phyloP scores from a whole-genome alignment of 2,329 filamentous ascomycete genomes.

The Trichoderma asperellum region DNA sequence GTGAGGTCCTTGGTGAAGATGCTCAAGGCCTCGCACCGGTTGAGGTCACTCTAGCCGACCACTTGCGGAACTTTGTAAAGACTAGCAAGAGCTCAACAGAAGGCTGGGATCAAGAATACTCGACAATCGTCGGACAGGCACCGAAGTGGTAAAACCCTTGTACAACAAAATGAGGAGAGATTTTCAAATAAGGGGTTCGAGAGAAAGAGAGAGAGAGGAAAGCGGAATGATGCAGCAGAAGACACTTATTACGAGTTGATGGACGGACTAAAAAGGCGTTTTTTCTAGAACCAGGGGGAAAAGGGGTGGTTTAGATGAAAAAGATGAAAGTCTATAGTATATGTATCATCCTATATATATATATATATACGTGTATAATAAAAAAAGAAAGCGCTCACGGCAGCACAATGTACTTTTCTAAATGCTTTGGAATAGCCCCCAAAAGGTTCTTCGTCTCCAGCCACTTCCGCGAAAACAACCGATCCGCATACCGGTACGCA shows the following conservation, averaged over 20 bases:
- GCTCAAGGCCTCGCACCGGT: conserved; percentile 45
- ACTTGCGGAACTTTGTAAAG: conserved; percentile 42
- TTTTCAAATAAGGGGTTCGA: too few species aligned
- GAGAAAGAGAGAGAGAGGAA: neutral
- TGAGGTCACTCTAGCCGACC: conserved; percentile 43
- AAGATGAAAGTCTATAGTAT: conserved; percentile 32
- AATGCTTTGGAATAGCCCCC: conserved; percentile 76
- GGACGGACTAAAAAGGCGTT: neutral
- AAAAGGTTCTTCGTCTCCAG: conserved; percentile 82
- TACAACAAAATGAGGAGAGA: neutral
- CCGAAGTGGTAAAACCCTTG: conserved; percentile 36
- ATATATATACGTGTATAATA: conserved; percentile 39
- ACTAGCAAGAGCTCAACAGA: conserved; percentile 28
- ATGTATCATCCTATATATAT: conserved; percentile 34
- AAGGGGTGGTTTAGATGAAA: neutral
- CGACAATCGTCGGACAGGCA: conserved; percentile 36
- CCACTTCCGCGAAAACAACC: conserved; percentile 92
- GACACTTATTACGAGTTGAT: neutral
- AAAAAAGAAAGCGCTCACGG: conserved; percentile 54
- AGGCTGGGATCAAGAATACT: conserved; percentile 36
- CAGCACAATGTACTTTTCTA: conserved; percentile 94
- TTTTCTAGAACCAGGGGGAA: neutral
- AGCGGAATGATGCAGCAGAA: neutral
- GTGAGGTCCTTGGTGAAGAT: conserved; percentile 44
- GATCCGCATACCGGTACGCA: conserved; percentile 95